phyloP scores from a whole-genome alignment of 768 basidiomycete genomes.

The Dioszegia aurantiaca region DNA sequence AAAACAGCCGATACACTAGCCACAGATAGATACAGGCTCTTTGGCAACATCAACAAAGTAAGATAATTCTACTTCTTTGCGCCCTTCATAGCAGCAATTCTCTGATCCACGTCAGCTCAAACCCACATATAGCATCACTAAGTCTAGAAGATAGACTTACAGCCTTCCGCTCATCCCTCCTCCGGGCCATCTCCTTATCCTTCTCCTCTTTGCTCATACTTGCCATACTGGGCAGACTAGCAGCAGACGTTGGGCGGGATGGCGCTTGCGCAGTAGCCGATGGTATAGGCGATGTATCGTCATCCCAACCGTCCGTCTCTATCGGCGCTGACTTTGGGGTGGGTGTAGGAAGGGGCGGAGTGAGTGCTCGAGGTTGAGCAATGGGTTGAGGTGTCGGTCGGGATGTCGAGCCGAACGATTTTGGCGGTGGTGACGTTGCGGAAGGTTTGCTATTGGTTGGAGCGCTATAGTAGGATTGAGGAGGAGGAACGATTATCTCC shows the following conservation, averaged over 20 bases:
- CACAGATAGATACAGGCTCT: neutral
- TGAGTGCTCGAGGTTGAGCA: conserved; percentile 4
- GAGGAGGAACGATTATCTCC: conserved; percentile 37
- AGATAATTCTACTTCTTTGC: neutral
- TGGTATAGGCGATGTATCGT: conserved; percentile 9
- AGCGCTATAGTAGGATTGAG: conserved; percentile 44
- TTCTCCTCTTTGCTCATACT: conserved; percentile 83
- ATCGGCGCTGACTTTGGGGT: conserved; percentile 12
- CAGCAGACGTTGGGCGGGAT: conserved; percentile 24
- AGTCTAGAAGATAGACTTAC: conserved; percentile 53
- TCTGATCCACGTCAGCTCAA: conserved; percentile 2
- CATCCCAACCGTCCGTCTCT: conserved; percentile 4
- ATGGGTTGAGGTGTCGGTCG: neutral
- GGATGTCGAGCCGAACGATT: neutral
- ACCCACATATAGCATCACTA: neutral
- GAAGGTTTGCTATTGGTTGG: too few species aligned
- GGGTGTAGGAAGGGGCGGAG: conserved; percentile 9
- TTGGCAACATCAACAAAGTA: neutral
- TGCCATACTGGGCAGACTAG: conserved; percentile 50
- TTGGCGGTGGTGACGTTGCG: neutral
- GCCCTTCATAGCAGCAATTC: conserved; percentile 14
- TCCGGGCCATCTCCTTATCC: conserved; percentile 82
- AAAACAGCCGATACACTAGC: too few species aligned
- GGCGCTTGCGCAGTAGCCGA: conserved; percentile 2
- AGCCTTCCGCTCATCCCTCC: conserved; percentile 88